phyloP scores from a whole-genome alignment of 352 stramenopile genomes.

The Globisporangium takayamanum region DNA sequence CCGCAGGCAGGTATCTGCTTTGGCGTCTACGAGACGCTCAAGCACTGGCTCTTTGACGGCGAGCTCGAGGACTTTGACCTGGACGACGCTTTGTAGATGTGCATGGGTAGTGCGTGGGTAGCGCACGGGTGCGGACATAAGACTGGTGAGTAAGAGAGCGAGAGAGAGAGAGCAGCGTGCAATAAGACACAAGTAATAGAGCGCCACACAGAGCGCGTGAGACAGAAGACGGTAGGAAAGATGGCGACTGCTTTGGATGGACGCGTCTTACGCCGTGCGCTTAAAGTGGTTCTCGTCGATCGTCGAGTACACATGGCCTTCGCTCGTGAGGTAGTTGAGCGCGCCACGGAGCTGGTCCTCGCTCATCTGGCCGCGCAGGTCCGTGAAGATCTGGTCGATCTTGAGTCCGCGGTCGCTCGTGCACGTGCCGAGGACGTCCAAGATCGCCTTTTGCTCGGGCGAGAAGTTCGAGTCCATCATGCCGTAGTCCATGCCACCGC shows the following conservation, averaged over 20 bases:
- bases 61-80: slow-evolving; percentile 66
- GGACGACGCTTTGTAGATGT: slow-evolving; percentile 23
- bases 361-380: slow-evolving; percentile 56
- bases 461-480: slow-evolving; percentile 74
- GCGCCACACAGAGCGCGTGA: background rate
- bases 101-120: no score
- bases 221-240: background rate
- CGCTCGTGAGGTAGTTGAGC: slow-evolving; percentile 79
- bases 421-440: slow-evolving; percentile 67
- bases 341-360: slow-evolving; percentile 57
- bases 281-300: slow-evolving; percentile 91
- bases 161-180: background rate
- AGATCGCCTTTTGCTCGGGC: slow-evolving; percentile 68
- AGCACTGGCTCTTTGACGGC: slow-evolving; percentile 57
- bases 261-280: slow-evolving; percentile 52
- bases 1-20: slow-evolving; percentile 80
- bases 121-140: background rate
- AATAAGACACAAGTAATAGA: slow-evolving; percentile 16
- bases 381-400: slow-evolving; percentile 71
- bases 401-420: slow-evolving; percentile 69
- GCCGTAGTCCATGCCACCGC: slow-evolving; percentile 50
- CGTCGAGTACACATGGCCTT: slow-evolving; percentile 88
- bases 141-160: background rate
- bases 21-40: slow-evolving; percentile 82
- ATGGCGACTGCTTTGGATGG: background rate